phyloP scores from a whole-genome alignment of 75 land plant species.

The Larix kaempferi region DNA sequence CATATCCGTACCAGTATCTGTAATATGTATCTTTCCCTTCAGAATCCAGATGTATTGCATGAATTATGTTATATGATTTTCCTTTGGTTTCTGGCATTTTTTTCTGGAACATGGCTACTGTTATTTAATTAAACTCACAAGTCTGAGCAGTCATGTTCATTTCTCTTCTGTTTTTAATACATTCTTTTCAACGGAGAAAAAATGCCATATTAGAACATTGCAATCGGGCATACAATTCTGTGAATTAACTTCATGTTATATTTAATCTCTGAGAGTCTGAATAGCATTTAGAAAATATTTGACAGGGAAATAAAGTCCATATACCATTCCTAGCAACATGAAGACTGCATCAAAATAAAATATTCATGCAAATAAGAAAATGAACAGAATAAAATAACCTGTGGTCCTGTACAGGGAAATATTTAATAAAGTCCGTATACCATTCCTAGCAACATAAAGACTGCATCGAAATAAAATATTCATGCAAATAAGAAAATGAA shows the following conservation, averaged over 20 bases:
- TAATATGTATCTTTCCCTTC: no score
- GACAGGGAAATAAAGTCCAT: background rate
- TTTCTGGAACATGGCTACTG: no score
- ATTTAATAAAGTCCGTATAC: background rate
- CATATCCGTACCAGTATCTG: no score
- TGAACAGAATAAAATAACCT: conserved; percentile 22
- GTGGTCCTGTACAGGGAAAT: background rate
- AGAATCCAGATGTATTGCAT: no score
- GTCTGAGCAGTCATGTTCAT: background rate
- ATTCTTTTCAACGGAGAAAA: background rate
- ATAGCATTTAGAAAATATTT: background rate
- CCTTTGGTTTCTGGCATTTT: no score
- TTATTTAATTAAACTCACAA: no score
- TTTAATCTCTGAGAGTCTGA: background rate
- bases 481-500: background rate
- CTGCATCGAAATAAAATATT: background rate
- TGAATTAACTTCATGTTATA: background rate
- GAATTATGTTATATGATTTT: no score
- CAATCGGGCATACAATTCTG: background rate
- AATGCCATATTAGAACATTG: background rate
- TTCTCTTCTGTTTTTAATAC: background rate
- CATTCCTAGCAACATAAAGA: background rate
- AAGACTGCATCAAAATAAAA: background rate
- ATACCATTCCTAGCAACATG: background rate
- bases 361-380: background rate